phyloP scores from a whole-genome alignment of 75 land plant species.

The Chamaecyparis obtusa region DNA sequence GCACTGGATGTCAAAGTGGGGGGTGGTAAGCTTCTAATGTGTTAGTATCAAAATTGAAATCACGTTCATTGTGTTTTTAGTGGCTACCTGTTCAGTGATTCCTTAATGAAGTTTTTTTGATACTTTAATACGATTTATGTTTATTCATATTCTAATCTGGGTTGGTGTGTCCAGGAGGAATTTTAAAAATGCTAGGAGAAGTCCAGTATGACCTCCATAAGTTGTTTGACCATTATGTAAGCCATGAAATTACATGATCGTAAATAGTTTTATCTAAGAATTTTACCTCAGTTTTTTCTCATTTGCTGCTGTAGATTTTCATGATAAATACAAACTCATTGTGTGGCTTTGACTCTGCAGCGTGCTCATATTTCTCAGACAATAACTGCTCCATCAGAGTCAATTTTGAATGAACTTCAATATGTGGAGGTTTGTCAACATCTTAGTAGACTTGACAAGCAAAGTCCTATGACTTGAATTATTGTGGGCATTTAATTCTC shows the following conservation, averaged over 20 bases:
- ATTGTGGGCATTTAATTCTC: background rate
- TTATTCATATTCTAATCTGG: background rate
- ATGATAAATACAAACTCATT: background rate
- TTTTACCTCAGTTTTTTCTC: background rate
- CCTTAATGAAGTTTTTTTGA: background rate
- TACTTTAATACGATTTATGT: background rate
- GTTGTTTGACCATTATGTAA: slow-evolving; percentile 6
- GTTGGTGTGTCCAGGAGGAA: background rate
- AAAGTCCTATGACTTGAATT: background rate
- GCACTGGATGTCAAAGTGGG: background rate
- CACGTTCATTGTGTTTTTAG: background rate
- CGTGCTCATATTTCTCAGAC: slow-evolving; percentile 52
- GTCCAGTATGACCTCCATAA: slow-evolving; percentile 6
- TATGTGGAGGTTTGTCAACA: slow-evolving; percentile 55
- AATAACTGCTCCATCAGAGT: slow-evolving; percentile 67
- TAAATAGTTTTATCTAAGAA: background rate
- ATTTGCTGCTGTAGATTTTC: background rate
- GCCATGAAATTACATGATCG: background rate
- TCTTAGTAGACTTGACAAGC: background rate
- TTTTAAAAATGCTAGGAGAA: background rate
- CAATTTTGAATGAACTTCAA: slow-evolving; percentile 64
- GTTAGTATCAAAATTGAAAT: background rate
- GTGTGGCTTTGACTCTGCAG: slow-evolving; percentile 22
- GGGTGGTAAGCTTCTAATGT: background rate
- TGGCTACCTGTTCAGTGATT: background rate